These are phyloP conservation scores for Cavenderia fasciculata DNA, from an alignment of 78 protist genomes.

Conservation along the genomic window DNA sequence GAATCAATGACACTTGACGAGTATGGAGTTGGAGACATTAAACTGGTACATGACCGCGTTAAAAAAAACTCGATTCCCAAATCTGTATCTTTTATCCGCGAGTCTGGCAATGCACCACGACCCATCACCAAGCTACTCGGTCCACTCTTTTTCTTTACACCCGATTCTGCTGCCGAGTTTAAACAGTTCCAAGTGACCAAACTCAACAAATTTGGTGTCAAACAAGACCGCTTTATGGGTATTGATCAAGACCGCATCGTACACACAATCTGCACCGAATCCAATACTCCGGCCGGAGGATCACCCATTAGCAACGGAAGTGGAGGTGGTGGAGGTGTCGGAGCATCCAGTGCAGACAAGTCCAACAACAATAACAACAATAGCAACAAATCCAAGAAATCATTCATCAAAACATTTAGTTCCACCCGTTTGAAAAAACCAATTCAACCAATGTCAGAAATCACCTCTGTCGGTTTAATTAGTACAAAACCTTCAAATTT, in stretches of 20 bases:
- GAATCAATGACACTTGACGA: slow-evolving; percentile 38
- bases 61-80: slow-evolving; percentile 31
- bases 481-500: slow-evolving; percentile 40
- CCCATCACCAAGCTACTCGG: slow-evolving; percentile 61
- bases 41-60: slow-evolving; percentile 39
- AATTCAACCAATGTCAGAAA: slow-evolving; percentile 17
- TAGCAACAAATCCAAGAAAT: slow-evolving; percentile 19
- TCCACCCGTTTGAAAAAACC: slow-evolving; percentile 28
- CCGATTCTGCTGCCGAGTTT: slow-evolving; percentile 63
- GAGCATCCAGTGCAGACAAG: not conserved
- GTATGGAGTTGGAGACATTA: slow-evolving; percentile 9
- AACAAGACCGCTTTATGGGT: slow-evolving; percentile 46
- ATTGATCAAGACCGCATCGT: slow-evolving; percentile 53
- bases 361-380: not conserved
- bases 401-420: slow-evolving; percentile 29
- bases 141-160: slow-evolving; percentile 65
- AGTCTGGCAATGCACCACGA: slow-evolving; percentile 77
- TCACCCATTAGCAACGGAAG: not conserved
- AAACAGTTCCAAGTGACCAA: slow-evolving; percentile 5
- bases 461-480: slow-evolving; percentile 6
- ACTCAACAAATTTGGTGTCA: slow-evolving; percentile 48
- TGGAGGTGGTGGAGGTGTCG: not conserved
- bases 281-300: not conserved
- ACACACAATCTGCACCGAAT: not conserved
- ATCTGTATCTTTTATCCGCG: slow-evolving; percentile 35